These are phyloP conservation scores for Cyberlindnera xylosilytica DNA, from an alignment of 805 yeast genomes.

Conservation along the genomic window DNA sequence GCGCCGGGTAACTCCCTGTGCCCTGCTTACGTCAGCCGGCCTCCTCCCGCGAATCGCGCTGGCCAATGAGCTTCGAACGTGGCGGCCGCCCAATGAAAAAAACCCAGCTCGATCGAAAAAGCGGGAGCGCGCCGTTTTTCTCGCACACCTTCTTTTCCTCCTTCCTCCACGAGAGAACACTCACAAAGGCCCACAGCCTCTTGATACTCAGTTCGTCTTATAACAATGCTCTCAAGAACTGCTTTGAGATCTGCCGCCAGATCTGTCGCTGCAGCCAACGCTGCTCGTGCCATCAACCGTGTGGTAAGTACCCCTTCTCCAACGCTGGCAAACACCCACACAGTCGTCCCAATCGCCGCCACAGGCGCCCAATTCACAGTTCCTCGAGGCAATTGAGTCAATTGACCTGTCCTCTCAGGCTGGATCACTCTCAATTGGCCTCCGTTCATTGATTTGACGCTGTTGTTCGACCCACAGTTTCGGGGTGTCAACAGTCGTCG, in stretches of 20 bases:
- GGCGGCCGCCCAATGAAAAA: slow-evolving; percentile 24
- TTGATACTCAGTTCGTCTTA: slow-evolving; percentile 7
- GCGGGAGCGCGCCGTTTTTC: slow-evolving; percentile 22
- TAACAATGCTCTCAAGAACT: slow-evolving; percentile 78
- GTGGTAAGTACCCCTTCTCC: slow-evolving; percentile 35
- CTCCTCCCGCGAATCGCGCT: slow-evolving; percentile 3
- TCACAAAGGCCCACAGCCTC: slow-evolving; percentile 13
- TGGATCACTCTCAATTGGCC: neutral
- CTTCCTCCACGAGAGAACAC: slow-evolving; percentile 3
- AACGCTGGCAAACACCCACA: neutral
- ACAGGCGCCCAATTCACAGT: neutral
- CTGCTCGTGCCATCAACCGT: slow-evolving; percentile 36
- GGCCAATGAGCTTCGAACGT: slow-evolving; percentile 16
- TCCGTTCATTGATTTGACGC: neutral
- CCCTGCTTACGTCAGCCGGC: slow-evolving; percentile 2
- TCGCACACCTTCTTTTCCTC: slow-evolving; percentile 12
- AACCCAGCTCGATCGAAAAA: slow-evolving; percentile 17
- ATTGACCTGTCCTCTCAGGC: neutral
- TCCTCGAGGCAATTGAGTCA: neutral
- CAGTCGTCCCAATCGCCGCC: neutral
- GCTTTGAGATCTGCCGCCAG: slow-evolving; percentile 82
- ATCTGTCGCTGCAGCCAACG: slow-evolving; percentile 62
- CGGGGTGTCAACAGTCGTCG: no score
- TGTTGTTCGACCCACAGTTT: no score
- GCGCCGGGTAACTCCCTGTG: neutral